These are phyloP conservation scores for Hypoxylon sp. DNA, from an alignment of 2,329 filamentous ascomycete genomes.

Conservation along the genomic window DNA sequence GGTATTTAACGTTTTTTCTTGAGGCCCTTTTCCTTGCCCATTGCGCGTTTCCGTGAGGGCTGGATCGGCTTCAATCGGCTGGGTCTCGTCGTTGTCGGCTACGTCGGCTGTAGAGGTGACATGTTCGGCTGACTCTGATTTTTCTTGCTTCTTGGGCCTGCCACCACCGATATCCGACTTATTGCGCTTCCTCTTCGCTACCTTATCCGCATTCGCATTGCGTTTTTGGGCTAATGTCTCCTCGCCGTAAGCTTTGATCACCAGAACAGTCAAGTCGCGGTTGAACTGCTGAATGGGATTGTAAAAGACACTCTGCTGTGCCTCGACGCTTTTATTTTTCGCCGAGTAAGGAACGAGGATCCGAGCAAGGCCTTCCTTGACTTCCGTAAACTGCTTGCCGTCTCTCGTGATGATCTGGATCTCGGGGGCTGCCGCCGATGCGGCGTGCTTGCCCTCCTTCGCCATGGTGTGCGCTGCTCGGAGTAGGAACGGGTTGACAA, in stretches of 20 bases:
- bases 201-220: slow-evolving; percentile 57
- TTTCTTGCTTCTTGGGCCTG: slow-evolving; percentile 45
- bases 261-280: slow-evolving; percentile 91
- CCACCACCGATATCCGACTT: slow-evolving; percentile 44
- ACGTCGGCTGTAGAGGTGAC: slow-evolving; percentile 15
- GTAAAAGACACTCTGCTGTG: slow-evolving; percentile 90
- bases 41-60: slow-evolving; percentile 44
- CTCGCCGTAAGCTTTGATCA: slow-evolving; percentile 89
- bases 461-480: slow-evolving; percentile 48
- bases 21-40: slow-evolving; percentile 5
- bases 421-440: slow-evolving; percentile 48
- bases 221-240: slow-evolving; percentile 66
- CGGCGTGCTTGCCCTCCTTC: slow-evolving; percentile 38
- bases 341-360: slow-evolving; percentile 64
- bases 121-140: slow-evolving; percentile 32
- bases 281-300: slow-evolving; percentile 99
- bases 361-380: slow-evolving; percentile 68
- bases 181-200: slow-evolving; percentile 60
- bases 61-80: slow-evolving; percentile 24
- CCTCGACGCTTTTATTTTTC: slow-evolving; percentile 64
- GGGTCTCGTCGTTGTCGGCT: slow-evolving; percentile 12
- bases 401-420: slow-evolving; percentile 55
- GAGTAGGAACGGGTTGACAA: slow-evolving; percentile 19
- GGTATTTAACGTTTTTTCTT: slow-evolving; percentile 2
- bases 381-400: slow-evolving; percentile 64